Base-by-base conservation (phyloP, 768 basidiomycete species). In the Termitomyces sp. region DNA sequence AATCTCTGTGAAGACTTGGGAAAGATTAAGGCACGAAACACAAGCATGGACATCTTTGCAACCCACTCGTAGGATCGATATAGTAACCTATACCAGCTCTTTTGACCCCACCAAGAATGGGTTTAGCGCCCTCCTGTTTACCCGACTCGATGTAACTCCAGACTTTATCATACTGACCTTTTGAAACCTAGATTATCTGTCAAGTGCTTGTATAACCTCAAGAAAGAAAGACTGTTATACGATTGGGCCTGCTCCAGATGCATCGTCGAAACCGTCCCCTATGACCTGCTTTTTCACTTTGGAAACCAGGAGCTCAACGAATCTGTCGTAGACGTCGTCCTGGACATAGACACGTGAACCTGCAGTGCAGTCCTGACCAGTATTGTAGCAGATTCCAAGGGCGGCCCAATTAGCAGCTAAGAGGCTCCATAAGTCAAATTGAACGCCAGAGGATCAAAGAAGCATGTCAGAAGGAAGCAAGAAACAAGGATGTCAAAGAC, bases 281-380 rank as follows among this genome's bases (percentile, higher is more conserved):
- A 95, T 82, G 54, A 83, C 79, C 61, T 86, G 80, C 61, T 80
- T 79, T 64, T 87, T 84, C 20, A 87, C 85, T 68, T 87, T 87
- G 22, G 75, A 72, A 13, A 87, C 80, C 41, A 94, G 73, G 53
- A 86, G 62, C 29, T 77, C 70, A 31, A 95, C 65, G 69, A 97
- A 95, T 68, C 85, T 86, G 68, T 97, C 92, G 68, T 97, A 91
- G 52, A 95, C 79, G 24, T 81, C 79, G 53, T 94, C 88, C 67
- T 98, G 94, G 22, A 93, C 92, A 67, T 91, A 94, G 37, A 94
- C 74, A 14, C 95, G 83, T 34, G 93, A 95, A 41, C 95, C 93
- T 24, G 94, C 94, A 3, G 90, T 92, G 71, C 95, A 97, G 67
- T 93, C 91, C 71, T 96, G 92, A n/a, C 92, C 92, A 36, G 88